Base-by-base conservation (phyloP, 495 filamentous ascomycete genomes). In the Penicillium macrosclerotiorum region DNA sequence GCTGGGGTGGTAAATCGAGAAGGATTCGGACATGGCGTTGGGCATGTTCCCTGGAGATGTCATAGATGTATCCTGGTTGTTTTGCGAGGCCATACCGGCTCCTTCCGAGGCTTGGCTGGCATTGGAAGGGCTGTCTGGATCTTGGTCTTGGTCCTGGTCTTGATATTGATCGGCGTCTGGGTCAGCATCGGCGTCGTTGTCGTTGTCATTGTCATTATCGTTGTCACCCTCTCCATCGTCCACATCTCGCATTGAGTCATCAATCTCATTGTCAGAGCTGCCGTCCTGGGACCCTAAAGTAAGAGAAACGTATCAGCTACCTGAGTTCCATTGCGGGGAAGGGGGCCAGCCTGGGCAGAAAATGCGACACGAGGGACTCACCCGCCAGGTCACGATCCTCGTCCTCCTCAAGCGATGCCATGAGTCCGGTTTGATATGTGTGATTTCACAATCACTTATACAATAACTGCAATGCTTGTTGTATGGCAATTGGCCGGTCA, bases 251-350 rank as follows among this genome's bases (percentile, higher is more conserved):
- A 41, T 41, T 9, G 38, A 24, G 22, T 41, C 86, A 34, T 86
- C 83, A 2, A 8, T 74, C 74, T 88, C 84, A 49, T 86, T 85
- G 45, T 88, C 84, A 9, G 83, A 86, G 62, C 80, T 85, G 48
- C 69, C 80, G 52, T 80, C 79, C 47, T 77, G 82, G 23, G 81
- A 82, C 41, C 67, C 72, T 75, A 60, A 22, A 11, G 38, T 35
- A 27, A 26, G 24, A 32, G 34, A 49, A 23, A 14, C 7, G 13
- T 19, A 27, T 61, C 46, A 60, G 54, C 33, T 8, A 24, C 17
- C 17, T n/a, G 27, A 17, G 25, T 32, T 32, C n/a, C 9, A 13
- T 39, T 26, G 13, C 2, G 14, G 16, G 23, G n/a, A n/a, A 14
- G 26, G 4, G 12, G 9, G n/a, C n/a, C n/a, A 4, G 35, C 7